A percentile compares a stretch with the other conserved stretches of the same genome.
Conservation (phyloP, 257 asterid species). For the Coffea eugenioides region DNA sequence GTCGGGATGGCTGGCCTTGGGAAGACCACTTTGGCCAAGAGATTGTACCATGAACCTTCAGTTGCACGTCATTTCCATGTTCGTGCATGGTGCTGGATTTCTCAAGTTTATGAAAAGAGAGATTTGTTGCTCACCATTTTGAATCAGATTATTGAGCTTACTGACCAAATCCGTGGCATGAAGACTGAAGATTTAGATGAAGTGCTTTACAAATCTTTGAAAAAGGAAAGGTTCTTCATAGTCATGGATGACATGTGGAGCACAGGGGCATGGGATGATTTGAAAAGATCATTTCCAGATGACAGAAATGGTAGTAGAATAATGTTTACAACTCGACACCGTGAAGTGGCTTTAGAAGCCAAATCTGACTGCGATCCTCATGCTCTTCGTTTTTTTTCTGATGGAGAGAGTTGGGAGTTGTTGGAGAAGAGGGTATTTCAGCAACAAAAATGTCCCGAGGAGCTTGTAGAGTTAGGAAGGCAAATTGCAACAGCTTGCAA, state of each 20-base stretch:
- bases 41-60: slow-evolving; percentile 27
- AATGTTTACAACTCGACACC: neutral
- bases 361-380: neutral
- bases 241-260: neutral
- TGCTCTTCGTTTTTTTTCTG: neutral
- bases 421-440: neutral
- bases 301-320: neutral
- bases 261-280: neutral
- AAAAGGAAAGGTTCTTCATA: neutral
- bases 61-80: slow-evolving; percentile 38
- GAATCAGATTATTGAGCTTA: slow-evolving; percentile 23
- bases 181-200: neutral
- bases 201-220: neutral
- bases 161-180: slow-evolving; percentile 23
- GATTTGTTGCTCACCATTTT: slow-evolving; percentile 38
- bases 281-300: neutral
- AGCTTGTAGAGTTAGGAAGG: neutral
- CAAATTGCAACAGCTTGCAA: neutral
- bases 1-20: slow-evolving; percentile 38
- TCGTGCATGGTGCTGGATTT: slow-evolving; percentile 41
- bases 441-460: neutral
- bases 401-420: neutral
- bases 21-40: slow-evolving; percentile 32
- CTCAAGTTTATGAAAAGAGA: slow-evolving; percentile 37
- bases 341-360: neutral